Evolutionary conservation across 352 stramenopile species (phyloP).

Genomic region (Phytopythium boreale): DNA sequence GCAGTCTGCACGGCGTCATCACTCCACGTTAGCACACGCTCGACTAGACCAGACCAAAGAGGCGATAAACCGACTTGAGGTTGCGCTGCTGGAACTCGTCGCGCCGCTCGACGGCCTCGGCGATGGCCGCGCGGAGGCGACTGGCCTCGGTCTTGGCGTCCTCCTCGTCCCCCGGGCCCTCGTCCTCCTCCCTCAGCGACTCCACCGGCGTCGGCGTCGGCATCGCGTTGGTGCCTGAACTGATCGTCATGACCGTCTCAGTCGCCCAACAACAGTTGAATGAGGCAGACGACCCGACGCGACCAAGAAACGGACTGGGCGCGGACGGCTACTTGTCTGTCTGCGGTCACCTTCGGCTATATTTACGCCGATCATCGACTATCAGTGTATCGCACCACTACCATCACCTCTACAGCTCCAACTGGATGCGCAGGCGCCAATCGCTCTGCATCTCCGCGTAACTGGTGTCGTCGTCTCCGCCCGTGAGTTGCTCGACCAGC

Average conservation of each 20-base stretch:
- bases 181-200: constrained; percentile 13
- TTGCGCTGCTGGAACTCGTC: constrained; percentile 79
- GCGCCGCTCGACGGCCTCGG: constrained; percentile 44
- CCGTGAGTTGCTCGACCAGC: not conserved
- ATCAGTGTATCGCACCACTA: too few relatives aligned
- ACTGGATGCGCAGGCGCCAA: not conserved
- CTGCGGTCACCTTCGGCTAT: not conserved
- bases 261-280: too few relatives aligned
- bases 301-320: not conserved
- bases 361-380: not conserved
- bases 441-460: not conserved
- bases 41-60: not conserved
- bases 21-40: not conserved
- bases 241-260: not conserved
- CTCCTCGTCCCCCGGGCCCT: constrained; percentile 37
- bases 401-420: not conserved
- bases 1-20: constrained; percentile 32
- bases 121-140: constrained; percentile 46
- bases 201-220: constrained; percentile 7
- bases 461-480: not conserved
- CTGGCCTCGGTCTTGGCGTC: constrained; percentile 33
- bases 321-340: not conserved
- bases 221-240: not conserved
- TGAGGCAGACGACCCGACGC: not conserved
- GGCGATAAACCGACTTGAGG: constrained; percentile 36